Evolutionary conservation across 1,139 yeast genomes (phyloP).

Genomic region (Sugiyamaella paludigena): DNA sequence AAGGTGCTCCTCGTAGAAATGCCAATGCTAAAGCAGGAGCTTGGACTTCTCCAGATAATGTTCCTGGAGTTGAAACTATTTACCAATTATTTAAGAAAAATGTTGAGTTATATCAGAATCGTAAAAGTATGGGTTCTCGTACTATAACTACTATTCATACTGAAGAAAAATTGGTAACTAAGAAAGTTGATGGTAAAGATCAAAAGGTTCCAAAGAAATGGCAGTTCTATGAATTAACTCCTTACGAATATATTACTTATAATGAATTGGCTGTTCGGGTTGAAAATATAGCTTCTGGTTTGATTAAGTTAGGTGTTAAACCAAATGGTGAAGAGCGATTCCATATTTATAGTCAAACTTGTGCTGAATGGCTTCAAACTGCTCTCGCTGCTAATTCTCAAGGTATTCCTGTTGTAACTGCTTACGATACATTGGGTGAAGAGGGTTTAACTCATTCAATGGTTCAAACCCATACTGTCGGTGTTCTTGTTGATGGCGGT

Average conservation of each 20-base stretch:
- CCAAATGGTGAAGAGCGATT: constrained; percentile 62
- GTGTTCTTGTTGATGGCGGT: constrained; percentile 77
- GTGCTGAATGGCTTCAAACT: constrained; percentile 87
- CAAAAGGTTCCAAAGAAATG: constrained; percentile 76
- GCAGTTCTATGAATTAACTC: constrained; percentile 77
- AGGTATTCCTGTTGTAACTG: constrained; percentile 85
- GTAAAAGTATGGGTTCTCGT: constrained; percentile 77
- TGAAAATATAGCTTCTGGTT: constrained; percentile 68
- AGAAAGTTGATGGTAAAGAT: constrained; percentile 74
- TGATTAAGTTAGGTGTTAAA: constrained; percentile 67
- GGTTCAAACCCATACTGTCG: constrained; percentile 73
- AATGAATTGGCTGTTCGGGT: constrained; percentile 53
- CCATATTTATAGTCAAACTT: constrained; percentile 81
- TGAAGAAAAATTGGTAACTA: constrained; percentile 73
- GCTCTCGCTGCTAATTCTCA: constrained; percentile 77
- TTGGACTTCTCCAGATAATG: constrained; percentile 36
- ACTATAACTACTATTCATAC: constrained; percentile 66
- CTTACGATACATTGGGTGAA: constrained; percentile 95
- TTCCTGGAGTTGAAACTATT: constrained; percentile 49
- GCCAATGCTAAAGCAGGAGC: constrained; percentile 54
- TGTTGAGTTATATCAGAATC: constrained; percentile 54
- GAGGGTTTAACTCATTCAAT: constrained; percentile 85
- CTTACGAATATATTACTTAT: constrained; percentile 65
- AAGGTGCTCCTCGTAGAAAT: constrained; percentile 89
- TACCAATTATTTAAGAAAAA: constrained; percentile 69